These are phyloP conservation scores for Trypanosoma caninum DNA, from an alignment of 208 protist species.

Conservation along the genomic window DNA sequence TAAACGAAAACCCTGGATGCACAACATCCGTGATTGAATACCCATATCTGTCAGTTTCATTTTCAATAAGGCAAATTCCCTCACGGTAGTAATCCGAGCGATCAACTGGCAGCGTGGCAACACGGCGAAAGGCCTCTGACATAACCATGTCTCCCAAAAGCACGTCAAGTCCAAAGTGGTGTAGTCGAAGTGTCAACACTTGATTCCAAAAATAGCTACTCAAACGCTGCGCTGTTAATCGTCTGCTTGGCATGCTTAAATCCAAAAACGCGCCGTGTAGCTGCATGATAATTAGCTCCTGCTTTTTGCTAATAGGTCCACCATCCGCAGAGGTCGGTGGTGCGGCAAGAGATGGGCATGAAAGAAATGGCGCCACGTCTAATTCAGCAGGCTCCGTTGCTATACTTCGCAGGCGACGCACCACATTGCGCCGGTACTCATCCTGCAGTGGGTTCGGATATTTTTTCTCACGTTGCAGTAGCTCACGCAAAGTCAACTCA, in stretches of 20 bases:
- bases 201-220: constrained; percentile 89
- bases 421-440: constrained; percentile 72
- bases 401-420: constrained; percentile 69
- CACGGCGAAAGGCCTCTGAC: constrained; percentile 34
- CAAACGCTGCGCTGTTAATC: constrained; percentile 69
- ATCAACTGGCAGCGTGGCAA: constrained; percentile 30
- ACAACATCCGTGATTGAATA: constrained; percentile 75
- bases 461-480: constrained; percentile 77
- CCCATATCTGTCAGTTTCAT: constrained; percentile 28
- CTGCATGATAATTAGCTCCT: constrained; percentile 60
- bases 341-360: constrained; percentile 43
- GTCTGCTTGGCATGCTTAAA: constrained; percentile 49
- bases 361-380: constrained; percentile 66
- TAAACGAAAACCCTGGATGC: constrained; percentile 83
- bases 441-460: constrained; percentile 81
- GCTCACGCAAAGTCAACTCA: constrained; percentile 56
- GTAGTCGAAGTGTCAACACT: constrained; percentile 71
- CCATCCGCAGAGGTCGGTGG: constrained; percentile 30
- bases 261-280: constrained; percentile 77
- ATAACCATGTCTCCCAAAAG: constrained; percentile 69
- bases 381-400: constrained; percentile 65
- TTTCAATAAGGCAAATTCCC: constrained; percentile 34
- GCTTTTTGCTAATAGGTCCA: constrained; percentile 34
- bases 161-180: constrained; percentile 47
- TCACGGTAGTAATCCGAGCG: constrained; percentile 38